Conservation (phyloP, 2,329 filamentous ascomycete species). For the Grosmannia serpens region DNA sequence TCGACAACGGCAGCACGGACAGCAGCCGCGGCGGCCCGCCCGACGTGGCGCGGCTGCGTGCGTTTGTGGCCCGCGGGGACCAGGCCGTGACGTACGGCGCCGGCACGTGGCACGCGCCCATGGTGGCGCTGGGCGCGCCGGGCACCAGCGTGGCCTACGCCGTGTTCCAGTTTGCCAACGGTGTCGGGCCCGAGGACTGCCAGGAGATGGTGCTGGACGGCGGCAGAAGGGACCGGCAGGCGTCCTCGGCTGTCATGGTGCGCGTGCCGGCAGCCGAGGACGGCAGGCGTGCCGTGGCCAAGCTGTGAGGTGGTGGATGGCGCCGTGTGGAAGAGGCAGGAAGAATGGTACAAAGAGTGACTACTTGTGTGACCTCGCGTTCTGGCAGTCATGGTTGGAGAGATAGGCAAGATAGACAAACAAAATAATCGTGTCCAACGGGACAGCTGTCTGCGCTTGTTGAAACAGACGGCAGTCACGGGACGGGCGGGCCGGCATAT, state of each 20-base stretch:
- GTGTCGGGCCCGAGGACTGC: constrained; percentile 72
- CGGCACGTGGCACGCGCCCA: constrained; percentile 92
- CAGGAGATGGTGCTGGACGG: constrained; percentile 54
- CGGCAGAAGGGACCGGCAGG: background rate
- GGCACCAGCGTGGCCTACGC: constrained; percentile 65
- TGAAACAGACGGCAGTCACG: too few species aligned
- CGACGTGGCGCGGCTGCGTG: constrained; percentile 56
- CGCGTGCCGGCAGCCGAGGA: background rate
- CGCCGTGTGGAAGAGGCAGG: too few species aligned
- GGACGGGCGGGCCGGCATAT: too few species aligned
- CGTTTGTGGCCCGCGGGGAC: constrained; percentile 64
- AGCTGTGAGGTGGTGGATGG: constrained; percentile 1
- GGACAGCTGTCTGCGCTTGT: too few species aligned
- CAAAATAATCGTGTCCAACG: too few species aligned
- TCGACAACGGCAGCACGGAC: constrained; percentile 27
- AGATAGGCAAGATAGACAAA: too few species aligned
- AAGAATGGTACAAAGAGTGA: too few species aligned
- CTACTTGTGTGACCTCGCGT: too few species aligned
- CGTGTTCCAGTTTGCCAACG: constrained; percentile 82
- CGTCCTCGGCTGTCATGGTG: background rate
- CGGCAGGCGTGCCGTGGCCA: background rate
- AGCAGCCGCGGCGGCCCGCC: constrained; percentile 53
- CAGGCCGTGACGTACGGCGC: constrained; percentile 88
- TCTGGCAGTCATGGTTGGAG: too few species aligned
- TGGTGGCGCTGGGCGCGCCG: constrained; percentile 65